Evolutionary conservation across 208 protist genomes (phyloP).

Genomic region (Trypanosomatidae sp.): DNA sequence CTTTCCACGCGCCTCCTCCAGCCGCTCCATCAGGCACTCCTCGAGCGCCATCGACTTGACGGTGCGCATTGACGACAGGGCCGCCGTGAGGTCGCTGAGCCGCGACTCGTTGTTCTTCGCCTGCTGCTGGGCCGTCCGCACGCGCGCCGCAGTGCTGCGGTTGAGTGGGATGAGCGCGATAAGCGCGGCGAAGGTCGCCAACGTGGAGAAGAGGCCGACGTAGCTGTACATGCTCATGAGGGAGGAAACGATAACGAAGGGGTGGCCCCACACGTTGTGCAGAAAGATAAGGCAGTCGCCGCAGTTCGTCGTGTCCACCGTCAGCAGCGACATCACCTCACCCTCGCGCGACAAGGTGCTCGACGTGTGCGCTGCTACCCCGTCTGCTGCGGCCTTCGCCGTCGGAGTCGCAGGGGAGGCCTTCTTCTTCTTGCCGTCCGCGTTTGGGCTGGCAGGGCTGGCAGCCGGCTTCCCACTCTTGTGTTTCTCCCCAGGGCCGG

Average conservation of each 20-base stretch:
- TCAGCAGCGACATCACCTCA: slow-evolving; percentile 64
- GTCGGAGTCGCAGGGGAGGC: neutral
- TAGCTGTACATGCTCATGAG: slow-evolving; percentile 69
- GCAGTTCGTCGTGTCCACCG: slow-evolving; percentile 62
- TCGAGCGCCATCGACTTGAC: slow-evolving; percentile 77
- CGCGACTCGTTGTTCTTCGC: slow-evolving; percentile 45
- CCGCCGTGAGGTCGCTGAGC: slow-evolving; percentile 54
- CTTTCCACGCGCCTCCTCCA: slow-evolving; percentile 34
- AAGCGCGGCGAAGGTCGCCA: slow-evolving; percentile 48
- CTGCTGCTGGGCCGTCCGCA: slow-evolving; percentile 57
- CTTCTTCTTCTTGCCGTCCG: slow-evolving; percentile 14
- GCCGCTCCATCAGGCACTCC: slow-evolving; percentile 33
- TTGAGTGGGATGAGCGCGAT: slow-evolving; percentile 65
- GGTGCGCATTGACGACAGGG: slow-evolving; percentile 66
- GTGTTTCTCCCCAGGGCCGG: slow-evolving; percentile 1
- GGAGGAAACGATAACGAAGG: slow-evolving; percentile 53
- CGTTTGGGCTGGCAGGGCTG: neutral
- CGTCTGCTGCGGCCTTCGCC: slow-evolving; percentile 2
- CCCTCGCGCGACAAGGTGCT: slow-evolving; percentile 39
- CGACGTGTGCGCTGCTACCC: neutral
- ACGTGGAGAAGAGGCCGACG: slow-evolving; percentile 59
- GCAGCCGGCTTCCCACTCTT: neutral
- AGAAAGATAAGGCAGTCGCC: slow-evolving; percentile 68
- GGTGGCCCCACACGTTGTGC: slow-evolving; percentile 77
- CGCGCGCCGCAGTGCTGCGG: slow-evolving; percentile 35